Base-by-base conservation (phyloP, 176 grass and related monocot species). In the Phoenix roebelenii region DNA sequence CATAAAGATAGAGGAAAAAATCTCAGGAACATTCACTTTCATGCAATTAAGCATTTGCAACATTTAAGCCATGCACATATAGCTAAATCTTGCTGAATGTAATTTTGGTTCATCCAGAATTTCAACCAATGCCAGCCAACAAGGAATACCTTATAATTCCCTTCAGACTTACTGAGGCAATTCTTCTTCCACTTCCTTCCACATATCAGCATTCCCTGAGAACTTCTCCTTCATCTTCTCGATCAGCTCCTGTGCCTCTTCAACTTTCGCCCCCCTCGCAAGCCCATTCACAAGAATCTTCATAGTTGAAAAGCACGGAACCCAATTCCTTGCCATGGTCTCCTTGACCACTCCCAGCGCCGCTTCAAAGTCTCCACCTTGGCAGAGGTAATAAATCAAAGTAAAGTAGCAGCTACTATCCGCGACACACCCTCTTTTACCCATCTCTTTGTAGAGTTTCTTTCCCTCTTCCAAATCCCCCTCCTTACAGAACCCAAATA, bases 161-260 rank as follows among this genome's bases (percentile, higher is more conserved):
- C 23, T 28, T 30, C 16, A 44, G 24, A 67, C 70, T 93, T 44
- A 90, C 54, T 74, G 69, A 39, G 80, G 57, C 54, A 96, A 75
- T 63, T 67, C 65, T 50, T 80, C 87, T 74, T 96, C 87, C 58
- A 96, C 83, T 70, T 96, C 87, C 54, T 87, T 91, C 92, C 92
- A 91, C n/a, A 18, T 59, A 16, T 80, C 86, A 58, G 51, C 15
- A 55, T 77, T 90, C 22, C 80, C 71, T 3, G 68, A 57, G 28
- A 96, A 96, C 59, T 82, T 96, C 78, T 96, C 83, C 72, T 88
- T 91, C 72, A 96, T 80, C 55, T 82, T 85, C 69, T 96, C 72
- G 64, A 90, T 79, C 14, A 96, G 79, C 16, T 78, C 81, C 69
- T 77, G 78, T 26, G 87, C 87, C 65, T 96, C 92, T 29, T 96